Evolutionary conservation across 129 eudicot species (phyloP), one percentile per base, ranked within the genome.

Genomic region (Pulicaria dysenterica): DNA sequence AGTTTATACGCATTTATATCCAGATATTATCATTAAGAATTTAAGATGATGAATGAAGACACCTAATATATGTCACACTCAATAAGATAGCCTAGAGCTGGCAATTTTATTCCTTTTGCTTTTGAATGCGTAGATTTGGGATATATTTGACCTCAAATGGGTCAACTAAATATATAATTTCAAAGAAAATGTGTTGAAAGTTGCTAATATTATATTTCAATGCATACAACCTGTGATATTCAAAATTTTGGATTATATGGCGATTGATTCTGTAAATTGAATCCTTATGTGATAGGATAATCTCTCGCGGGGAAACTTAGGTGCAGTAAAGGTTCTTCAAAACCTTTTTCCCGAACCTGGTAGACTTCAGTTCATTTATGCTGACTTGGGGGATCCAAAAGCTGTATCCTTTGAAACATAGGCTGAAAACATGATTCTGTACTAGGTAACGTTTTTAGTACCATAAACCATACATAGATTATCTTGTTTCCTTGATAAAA

Each of bases 271-370:
- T 41, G 66, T 44, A 38, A 9, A 39, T 42, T 42, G 59, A 13
- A 56, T 58, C 55, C 58, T 72, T 63, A n/a, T 69, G n/a, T 66
- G 42, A 46, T 58, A 92, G 97, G 97, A 92, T 77, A 92, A 92
- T 75, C 94, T 92, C 15, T 92, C 97, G 6, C 89, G 97, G 11
- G 97, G 97, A 64, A 92, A 92, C 82, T 71, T 89, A 55, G 96
- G 96, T 6, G 96, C 97, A 34, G 80, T 92, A 56, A 84, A 80
- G 79, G 83, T 92, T 76, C 87, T 92, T 5, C 96, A 89, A 78
- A 50, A 69, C 41, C 70, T 89, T 49, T 89, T 82, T 64, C 97
- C 97, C 8, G 91, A 86, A 75, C 94, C 94, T 0, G 97, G 96
- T 5, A 67, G 91, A 73, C 93, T 92, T 66, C 96, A 92, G 63